Percentiles rank a stretch among this genome's conserved stretches.
These are phyloP conservation scores for Cladophialophora bantiana DNA, from an alignment of 2,329 filamentous ascomycete genomes.

Conservation along the genomic window DNA sequence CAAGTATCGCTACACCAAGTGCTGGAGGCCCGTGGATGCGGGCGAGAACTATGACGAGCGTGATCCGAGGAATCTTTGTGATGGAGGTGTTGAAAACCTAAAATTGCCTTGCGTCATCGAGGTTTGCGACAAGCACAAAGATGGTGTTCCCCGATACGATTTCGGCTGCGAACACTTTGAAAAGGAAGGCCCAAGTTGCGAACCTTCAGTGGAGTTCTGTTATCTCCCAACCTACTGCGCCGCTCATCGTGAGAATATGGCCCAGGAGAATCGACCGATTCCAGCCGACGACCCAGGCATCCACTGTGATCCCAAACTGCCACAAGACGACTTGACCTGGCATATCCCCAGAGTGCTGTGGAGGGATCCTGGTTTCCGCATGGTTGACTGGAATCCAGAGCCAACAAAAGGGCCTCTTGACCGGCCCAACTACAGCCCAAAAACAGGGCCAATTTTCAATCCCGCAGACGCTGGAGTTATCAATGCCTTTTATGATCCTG, in stretches of 20 bases:
- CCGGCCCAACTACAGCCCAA: background rate
- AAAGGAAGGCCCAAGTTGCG: slow-evolving; percentile 2
- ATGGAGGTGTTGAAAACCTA: background rate
- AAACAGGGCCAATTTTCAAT: background rate
- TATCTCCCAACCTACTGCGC: slow-evolving; percentile 10
- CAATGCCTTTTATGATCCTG: slow-evolving; percentile 16
- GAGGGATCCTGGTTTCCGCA: slow-evolving; percentile 24
- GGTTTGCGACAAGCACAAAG: slow-evolving; percentile 17
- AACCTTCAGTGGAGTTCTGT: background rate
- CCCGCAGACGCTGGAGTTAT: slow-evolving; percentile 11
- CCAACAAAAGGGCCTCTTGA: slow-evolving; percentile 18
- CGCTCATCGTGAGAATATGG: background rate
- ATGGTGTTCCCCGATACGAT: slow-evolving; percentile 4
- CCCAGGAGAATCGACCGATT: background rate
- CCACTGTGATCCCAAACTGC: background rate
- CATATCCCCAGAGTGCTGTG: slow-evolving; percentile 15
- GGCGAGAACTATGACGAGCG: slow-evolving; percentile 12
- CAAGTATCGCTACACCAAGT: slow-evolving; percentile 21
- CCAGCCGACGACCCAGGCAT: slow-evolving; percentile 7
- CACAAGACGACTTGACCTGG: slow-evolving; percentile 17
- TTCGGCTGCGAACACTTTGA: background rate
- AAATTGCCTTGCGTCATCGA: slow-evolving; percentile 7
- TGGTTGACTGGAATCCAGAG: slow-evolving; percentile 27
- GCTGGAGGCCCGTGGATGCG: slow-evolving; percentile 10
- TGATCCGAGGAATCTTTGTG: slow-evolving; percentile 1